A percentile compares a stretch with the other conserved stretches of the same genome.
Evolutionary conservation across 495 filamentous ascomycete species (phyloP).

Genomic region (Penicillium lividum): DNA sequence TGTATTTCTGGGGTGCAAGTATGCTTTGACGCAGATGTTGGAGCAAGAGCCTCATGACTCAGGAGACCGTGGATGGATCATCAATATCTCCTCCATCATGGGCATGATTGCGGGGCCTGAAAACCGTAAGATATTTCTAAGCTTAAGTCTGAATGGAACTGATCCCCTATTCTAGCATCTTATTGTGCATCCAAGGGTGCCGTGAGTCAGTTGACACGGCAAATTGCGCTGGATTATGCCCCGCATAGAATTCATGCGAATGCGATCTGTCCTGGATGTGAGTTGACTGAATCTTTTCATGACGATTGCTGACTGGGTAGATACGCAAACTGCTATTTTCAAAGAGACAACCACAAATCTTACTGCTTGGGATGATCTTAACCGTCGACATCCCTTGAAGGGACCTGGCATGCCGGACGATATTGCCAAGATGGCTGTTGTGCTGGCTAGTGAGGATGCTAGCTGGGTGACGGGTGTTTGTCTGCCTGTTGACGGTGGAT

Average conservation of each 20-base stretch:
- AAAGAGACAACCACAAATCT: constrained; percentile 23
- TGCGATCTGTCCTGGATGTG: constrained; percentile 57
- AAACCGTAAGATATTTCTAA: constrained; percentile 16
- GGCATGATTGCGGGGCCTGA: constrained; percentile 42
- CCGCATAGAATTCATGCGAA: constrained; percentile 54
- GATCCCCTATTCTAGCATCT: constrained; percentile 26
- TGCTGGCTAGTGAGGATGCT: constrained; percentile 53
- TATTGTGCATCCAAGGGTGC: constrained; percentile 57
- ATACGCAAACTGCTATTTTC: constrained; percentile 35
- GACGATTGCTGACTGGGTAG: constrained; percentile 13
- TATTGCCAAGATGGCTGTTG: constrained; percentile 51
- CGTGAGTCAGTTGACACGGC: constrained; percentile 50
- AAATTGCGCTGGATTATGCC: constrained; percentile 54
- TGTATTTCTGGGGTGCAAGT: constrained; percentile 54
- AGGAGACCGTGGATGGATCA: constrained; percentile 56
- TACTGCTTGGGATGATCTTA: constrained; percentile 28
- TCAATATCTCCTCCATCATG: constrained; percentile 53
- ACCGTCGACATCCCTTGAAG: constrained; percentile 39
- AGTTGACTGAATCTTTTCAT: constrained; percentile 18
- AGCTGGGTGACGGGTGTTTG: constrained; percentile 47
- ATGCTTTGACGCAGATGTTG: constrained; percentile 52
- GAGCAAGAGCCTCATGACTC: constrained; percentile 43
- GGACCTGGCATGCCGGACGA: constrained; percentile 47
- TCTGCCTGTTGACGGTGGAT: constrained; percentile 55
- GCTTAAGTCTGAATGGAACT: neutral